A percentile compares a stretch with the other conserved stretches of the same genome.
Conservation (phyloP, 2,329 filamentous ascomycete species). For the Teratosphaeria gauchensis region DNA sequence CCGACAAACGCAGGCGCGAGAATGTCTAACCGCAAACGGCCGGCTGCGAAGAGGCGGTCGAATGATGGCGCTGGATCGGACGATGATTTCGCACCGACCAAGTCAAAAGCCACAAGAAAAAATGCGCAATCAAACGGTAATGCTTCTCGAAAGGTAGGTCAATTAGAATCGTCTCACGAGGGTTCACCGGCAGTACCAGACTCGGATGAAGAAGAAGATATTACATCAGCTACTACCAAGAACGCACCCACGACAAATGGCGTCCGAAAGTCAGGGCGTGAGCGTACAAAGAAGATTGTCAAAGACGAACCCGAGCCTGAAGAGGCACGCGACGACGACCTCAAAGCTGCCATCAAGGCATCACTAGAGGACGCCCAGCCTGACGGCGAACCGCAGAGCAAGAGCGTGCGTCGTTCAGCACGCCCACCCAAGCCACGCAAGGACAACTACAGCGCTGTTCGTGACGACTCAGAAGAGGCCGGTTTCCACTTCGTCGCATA, state of each 20-base stretch:
- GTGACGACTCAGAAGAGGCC: conserved; percentile 45
- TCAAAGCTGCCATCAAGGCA: not conserved
- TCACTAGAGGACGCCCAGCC: not conserved
- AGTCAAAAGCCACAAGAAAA: not conserved
- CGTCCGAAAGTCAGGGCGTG: not conserved
- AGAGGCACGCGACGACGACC: conserved; percentile 4
- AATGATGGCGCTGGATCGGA: not conserved
- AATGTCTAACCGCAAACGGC: conserved; percentile 1
- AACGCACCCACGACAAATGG: not conserved
- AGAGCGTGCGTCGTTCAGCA: conserved; percentile 15
- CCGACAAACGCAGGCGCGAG: conserved; percentile 3
- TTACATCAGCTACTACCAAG: not conserved
- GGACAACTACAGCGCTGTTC: conserved; percentile 34
- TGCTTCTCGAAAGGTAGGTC: not conserved
- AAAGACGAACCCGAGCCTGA: conserved; percentile 1
- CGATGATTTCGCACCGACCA: conserved; percentile 1
- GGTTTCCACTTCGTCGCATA: conserved; percentile 87
- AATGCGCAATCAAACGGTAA: not conserved
- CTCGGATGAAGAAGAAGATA: too few species aligned
- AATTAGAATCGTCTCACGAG: not conserved
- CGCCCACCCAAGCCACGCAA: conserved; percentile 27
- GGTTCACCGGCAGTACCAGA: not conserved
- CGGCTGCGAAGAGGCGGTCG: not conserved
- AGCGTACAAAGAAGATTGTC: not conserved
- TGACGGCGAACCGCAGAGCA: conserved; percentile 1